These are phyloP conservation scores for Tremellales sp. DNA, from an alignment of 1,284 basidiomycete species.

Conservation along the genomic window DNA sequence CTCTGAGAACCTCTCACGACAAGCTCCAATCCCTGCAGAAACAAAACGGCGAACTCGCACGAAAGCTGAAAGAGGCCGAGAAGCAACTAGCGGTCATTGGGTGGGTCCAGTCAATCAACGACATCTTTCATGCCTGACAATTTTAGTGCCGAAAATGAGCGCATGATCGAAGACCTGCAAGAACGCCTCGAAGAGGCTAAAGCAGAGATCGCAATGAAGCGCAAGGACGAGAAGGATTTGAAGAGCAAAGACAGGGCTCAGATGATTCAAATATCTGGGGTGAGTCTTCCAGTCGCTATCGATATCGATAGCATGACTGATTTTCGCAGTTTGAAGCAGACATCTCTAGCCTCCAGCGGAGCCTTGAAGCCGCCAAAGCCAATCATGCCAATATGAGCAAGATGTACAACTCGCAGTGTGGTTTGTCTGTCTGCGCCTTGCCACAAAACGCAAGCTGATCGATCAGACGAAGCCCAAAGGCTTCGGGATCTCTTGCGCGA, in stretches of 20 bases:
- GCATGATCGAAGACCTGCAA: conserved; percentile 70
- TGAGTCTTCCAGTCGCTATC: conserved; percentile 10
- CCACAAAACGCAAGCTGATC: conserved; percentile 6
- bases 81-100: conserved; percentile 55
- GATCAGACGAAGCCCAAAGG: conserved; percentile 66
- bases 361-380: conserved; percentile 62
- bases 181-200: conserved; percentile 65
- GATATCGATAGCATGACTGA: conserved; percentile 49
- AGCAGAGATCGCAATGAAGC: conserved; percentile 66
- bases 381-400: conserved; percentile 71
- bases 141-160: conserved; percentile 62
- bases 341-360: conserved; percentile 66
- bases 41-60: conserved; percentile 65
- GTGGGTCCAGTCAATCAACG: conserved; percentile 12
- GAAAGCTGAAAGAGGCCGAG: conserved; percentile 69
- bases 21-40: conserved; percentile 65
- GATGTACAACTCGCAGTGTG: conserved; percentile 78
- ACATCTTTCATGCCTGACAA: not conserved
- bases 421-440: conserved; percentile 55
- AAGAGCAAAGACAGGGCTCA: conserved; percentile 63
- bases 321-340: conserved; percentile 71
- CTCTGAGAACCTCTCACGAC: conserved; percentile 51
- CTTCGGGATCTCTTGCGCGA: conserved; percentile 67
- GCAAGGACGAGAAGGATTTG: conserved; percentile 83
- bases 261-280: conserved; percentile 43